Evolutionary conservation across 1,139 yeast genomes (phyloP), one percentile per base, ranked within the genome.

Genomic region (Yamadazyma oceani): DNA sequence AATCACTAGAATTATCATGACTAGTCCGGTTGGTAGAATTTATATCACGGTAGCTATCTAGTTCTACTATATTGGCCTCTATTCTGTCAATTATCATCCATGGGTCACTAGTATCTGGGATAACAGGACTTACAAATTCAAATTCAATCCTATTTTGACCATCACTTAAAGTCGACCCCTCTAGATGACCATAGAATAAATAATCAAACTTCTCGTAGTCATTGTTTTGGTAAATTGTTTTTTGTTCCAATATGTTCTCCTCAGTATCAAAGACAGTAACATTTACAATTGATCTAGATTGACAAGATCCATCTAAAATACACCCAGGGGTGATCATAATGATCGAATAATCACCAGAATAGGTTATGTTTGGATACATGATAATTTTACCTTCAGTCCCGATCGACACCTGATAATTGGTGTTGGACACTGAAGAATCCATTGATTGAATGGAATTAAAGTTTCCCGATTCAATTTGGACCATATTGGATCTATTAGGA

Each of bases 281-380:
- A 50, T 86, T 85, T 5, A 87, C 92, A 22, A 79, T 76, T 5
- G 95, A 89, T 56, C 99, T 75, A 16, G 65, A 47, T 17, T 57
- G 51, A 61, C 99, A 92, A 0, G 95, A 75, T 32, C 68, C 63
- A 55, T 87, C 96, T 8, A 54, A 60, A 2, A 63, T 44, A 62
- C 99, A 92, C 0, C 98, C 97, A 0, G 97, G 97, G 0, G 98
- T 92, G 48, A 76, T 80, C 41, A 90, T 52, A 38, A 80, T 66
- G 24, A 92, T 69, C 0, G 88, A 70, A 57, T 88, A 92, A 45
- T 80, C 72, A 9, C 97, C 97, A 0, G 87, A 68, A 44, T 79
- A 75, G 0, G 87, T 70, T 16, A 89, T 75, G 45, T 85, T 82
- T 7, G 96, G 92, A 44, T 72, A 70, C 54, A 84, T 81, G 1